Percentiles rank a stretch among this genome's conserved stretches.
phyloP scores from a whole-genome alignment of 768 basidiomycete species.

The Lyophyllum atratum region DNA sequence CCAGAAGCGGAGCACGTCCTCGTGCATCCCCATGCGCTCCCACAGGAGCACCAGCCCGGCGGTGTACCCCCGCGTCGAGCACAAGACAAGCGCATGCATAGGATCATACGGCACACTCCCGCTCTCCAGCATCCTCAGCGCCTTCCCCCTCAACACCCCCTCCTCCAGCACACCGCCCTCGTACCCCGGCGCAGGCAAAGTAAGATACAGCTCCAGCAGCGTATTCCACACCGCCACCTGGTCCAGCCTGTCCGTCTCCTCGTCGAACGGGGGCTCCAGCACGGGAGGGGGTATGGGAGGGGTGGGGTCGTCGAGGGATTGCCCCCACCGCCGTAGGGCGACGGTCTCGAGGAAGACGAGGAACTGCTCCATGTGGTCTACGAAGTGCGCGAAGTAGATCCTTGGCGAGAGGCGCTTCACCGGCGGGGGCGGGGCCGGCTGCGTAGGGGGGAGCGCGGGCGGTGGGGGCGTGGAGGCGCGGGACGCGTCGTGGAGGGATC shows the following conservation, averaged over 20 bases:
- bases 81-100: conserved; percentile 93
- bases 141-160: conserved; percentile 56
- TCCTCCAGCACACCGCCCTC: conserved; percentile 31
- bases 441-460: conserved; percentile 33
- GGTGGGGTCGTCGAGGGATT: conserved; percentile 44
- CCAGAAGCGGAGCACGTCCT: conserved; percentile 92
- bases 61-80: conserved; percentile 81
- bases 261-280: conserved; percentile 34
- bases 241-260: conserved; percentile 54
- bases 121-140: conserved; percentile 68
- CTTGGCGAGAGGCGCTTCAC: conserved; percentile 74
- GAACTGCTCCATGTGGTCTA: conserved; percentile 85
- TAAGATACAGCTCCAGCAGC: conserved; percentile 77
- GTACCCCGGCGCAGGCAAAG: conserved; percentile 39
- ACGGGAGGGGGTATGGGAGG: conserved; percentile 2
- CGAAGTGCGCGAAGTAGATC: conserved; percentile 91
- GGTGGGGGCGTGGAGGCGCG: conserved; percentile 29
- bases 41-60: conserved; percentile 87
- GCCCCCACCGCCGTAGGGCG: conserved; percentile 77
- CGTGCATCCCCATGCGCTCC: conserved; percentile 95
- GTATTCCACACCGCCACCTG: conserved; percentile 19
- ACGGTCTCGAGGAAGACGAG: conserved; percentile 88
- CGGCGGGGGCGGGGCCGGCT: conserved; percentile 26
- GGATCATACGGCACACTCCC: conserved; percentile 74
- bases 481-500: conserved; percentile 37